Percentiles rank a stretch among this genome's conserved stretches.
Evolutionary conservation across 331 rosid genomes (phyloP).

Genomic region (Cydonia oblonga): DNA sequence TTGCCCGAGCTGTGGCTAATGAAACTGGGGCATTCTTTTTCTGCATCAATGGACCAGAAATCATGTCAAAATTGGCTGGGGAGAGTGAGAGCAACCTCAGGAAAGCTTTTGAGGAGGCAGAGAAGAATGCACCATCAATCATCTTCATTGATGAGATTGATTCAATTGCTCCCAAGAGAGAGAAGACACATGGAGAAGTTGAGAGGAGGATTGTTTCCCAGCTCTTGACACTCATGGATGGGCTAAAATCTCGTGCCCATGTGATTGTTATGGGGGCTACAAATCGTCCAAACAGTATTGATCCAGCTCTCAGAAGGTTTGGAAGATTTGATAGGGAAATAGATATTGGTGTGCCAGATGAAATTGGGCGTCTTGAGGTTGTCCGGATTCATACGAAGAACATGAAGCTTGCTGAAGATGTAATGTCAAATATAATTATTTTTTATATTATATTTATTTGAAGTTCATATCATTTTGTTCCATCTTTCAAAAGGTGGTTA

Average conservation of each 20-base stretch:
- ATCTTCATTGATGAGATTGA: constrained; percentile 93
- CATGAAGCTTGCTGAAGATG: constrained; percentile 94
- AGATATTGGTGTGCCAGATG: constrained; percentile 93
- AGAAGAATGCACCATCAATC: constrained; percentile 98
- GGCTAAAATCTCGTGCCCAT: constrained; percentile 85
- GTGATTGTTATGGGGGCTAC: constrained; percentile 97
- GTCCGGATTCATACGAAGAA: constrained; percentile 94
- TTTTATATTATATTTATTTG: background rate
- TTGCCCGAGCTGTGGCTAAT: constrained; percentile 92
- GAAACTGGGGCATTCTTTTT: constrained; percentile 98
- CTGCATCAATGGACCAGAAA: constrained; percentile 91
- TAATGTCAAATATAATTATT: constrained; percentile 17
- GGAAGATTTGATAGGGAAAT: constrained; percentile 96
- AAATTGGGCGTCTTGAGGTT: constrained; percentile 92
- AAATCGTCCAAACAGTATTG: constrained; percentile 92
- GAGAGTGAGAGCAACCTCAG: constrained; percentile 96
- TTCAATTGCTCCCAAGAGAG: constrained; percentile 93
- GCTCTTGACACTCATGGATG: constrained; percentile 94
- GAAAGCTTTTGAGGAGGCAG: constrained; percentile 98
- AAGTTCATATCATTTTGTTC: background rate
- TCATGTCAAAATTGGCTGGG: constrained; percentile 93
- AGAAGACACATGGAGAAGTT: constrained; percentile 96
- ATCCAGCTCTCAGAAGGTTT: constrained; percentile 93
- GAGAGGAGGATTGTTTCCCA: constrained; percentile 96
- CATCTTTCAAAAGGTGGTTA: background rate